A percentile compares a stretch with the other conserved stretches of the same genome.
Evolutionary conservation across 2,329 filamentous ascomycete species (phyloP).

Genomic region (Chrysoporthe puriensis): DNA sequence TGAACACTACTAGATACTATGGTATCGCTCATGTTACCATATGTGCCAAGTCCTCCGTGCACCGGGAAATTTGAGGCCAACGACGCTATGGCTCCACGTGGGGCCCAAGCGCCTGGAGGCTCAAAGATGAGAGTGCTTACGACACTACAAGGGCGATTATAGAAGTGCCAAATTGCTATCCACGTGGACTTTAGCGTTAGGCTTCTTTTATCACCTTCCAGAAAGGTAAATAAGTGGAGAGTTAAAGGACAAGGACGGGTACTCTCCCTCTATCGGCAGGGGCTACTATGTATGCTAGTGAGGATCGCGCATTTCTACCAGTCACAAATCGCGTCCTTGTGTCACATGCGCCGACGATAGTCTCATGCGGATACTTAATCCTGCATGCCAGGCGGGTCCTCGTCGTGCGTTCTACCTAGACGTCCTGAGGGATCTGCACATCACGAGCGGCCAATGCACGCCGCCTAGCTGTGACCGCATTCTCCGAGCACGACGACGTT

Average conservation of each 20-base stretch:
- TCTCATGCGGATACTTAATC: background rate
- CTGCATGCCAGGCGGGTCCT: constrained; percentile 6
- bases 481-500: background rate
- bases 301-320: background rate
- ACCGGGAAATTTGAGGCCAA: background rate
- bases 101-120: background rate
- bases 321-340: background rate
- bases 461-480: background rate
- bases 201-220: background rate
- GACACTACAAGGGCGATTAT: background rate
- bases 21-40: background rate
- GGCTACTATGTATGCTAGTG: background rate
- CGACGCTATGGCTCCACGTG: background rate
- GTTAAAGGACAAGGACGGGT: background rate
- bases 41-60: background rate
- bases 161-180: background rate
- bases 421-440: background rate
- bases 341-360: constrained; percentile 6
- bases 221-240: background rate
- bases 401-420: background rate
- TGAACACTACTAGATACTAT: background rate
- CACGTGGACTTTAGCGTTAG: background rate
- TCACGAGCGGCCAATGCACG: background rate
- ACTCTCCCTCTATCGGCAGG: background rate
- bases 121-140: background rate